Base-by-base conservation (phyloP, 305 asterid species). In the Solanum aculeatissimum region DNA sequence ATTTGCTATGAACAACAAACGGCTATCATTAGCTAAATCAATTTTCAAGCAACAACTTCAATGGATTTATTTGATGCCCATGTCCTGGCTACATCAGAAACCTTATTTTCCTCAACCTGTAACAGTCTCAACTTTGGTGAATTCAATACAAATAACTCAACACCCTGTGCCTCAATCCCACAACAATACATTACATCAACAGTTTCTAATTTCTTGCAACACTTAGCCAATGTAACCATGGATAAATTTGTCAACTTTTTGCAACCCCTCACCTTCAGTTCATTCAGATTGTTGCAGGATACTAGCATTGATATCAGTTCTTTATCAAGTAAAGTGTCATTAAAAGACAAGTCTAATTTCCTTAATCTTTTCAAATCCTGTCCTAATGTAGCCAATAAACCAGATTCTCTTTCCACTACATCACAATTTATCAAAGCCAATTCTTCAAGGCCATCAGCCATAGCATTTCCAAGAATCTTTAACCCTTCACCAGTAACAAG, bases 211-310 rank as follows among this genome's bases (percentile, higher is more conserved):
- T 72, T 21, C 89, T 70, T 88, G 81, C 99, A 92, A 81, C 87
- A 89, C 84, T 89, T 90, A 7, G 87, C 85, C 85, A 92, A 82
- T 2, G 90, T 85, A 23, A n/a, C 80, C 81, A 85, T 2, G 0
- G 87, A 85, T 63, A 85, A 81, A 43, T 72, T 77, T 4, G 90
- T 92, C 90, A 95, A 82, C 63, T 80, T 88, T 60, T 71, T 71
- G 80, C 99, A 94, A 18, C 97, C 95, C 88, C 97, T 92, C 85
- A 95, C 60, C 80, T 71, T 95, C 93, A 95, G 65, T 21, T 95
- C 97, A 45, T 53, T 80, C 93, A 95, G 86, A 69, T 58, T 16
- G 79, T 43, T 42, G 81, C 95, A 92, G 0, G 99, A 94, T 18
- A 86, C 93, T 7, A 95, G 89, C 98, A 95, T 93, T 14, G 92